Conservation (phyloP, 495 filamentous ascomycete species). For the Neurospora sp. region DNA sequence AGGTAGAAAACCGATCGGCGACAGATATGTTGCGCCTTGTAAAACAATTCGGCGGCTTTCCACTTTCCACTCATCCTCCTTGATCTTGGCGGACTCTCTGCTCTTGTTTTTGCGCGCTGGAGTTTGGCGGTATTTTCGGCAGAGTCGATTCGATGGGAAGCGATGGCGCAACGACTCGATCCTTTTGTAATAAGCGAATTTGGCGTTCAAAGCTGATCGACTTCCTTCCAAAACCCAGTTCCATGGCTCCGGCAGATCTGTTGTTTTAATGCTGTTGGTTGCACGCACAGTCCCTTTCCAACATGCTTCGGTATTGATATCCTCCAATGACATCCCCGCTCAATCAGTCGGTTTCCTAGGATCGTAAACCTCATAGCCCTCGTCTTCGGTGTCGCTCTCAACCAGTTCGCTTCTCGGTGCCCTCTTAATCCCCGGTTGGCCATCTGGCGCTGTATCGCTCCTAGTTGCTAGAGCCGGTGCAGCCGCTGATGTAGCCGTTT, state of each 20-base stretch:
- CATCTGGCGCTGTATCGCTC: conserved; percentile 10
- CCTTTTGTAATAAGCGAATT: not conserved
- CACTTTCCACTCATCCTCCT: not conserved
- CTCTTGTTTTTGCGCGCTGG: not conserved
- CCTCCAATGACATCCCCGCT: conserved; percentile 3
- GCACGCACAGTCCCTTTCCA: not conserved
- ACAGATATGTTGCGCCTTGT: not conserved
- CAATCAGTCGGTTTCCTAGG: conserved; percentile 44
- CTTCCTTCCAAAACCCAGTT: not conserved
- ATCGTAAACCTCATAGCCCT: conserved; percentile 47
- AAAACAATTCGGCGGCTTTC: not conserved
- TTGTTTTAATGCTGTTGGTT: not conserved
- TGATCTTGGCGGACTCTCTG: not conserved
- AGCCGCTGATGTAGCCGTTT: conserved; percentile 2
- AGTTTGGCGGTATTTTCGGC: not conserved
- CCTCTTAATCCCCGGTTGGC: conserved; percentile 8
- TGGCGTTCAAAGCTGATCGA: not conserved
- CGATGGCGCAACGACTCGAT: not conserved
- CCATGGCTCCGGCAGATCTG: not conserved
- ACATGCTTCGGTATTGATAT: not conserved
- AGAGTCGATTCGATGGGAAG: not conserved
- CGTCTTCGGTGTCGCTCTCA: conserved; percentile 50
- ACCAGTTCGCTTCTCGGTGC: conserved; percentile 18
- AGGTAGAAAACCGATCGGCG: not conserved
- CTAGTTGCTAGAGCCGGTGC: not conserved